Evolutionary conservation across 805 yeast genomes (phyloP), one percentile per base, ranked within the genome.

Genomic region (Lachancea sp.): DNA sequence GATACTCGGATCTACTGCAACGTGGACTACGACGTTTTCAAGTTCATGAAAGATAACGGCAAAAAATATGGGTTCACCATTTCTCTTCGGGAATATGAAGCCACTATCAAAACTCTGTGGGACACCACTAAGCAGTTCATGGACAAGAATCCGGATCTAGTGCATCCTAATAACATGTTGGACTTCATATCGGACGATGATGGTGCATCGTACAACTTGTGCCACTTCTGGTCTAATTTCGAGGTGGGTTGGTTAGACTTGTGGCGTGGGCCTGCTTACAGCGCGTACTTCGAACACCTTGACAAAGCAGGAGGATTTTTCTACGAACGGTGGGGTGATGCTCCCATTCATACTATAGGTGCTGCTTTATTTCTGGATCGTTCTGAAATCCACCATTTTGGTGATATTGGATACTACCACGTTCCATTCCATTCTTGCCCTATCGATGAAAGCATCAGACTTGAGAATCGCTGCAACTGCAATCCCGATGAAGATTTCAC

Each of bases 251-350:
- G 73, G 43, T 70, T 88, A 64, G 72, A 77, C 40, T 77, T 87
- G 55, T 87, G 85, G 78, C 68, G 89, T 54, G 66, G 78, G 19
- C 75, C 80, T 38, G 81, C 80, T 12, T 87, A 87, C 61, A 61
- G 68, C 23, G 74, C 71, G 34, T 84, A 78, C 60, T 83, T 85
- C 48, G 78, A 80, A 21, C 67, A 73, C 53, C 70, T 85, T 46
- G 92, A 86, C 56, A 62, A 66, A 32, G 67, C 79, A 1, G 89
- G 94, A 45, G 94, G 94, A 3, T 81, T 88, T 57, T 87, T 83
- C 68, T 87, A 87, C 64, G 87, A 83, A 63, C 72, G 92, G 56
- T 87, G 95, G 90, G 95, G 95, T 45, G 95, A 86, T 63, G 95
- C 94, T 17, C 95, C 95, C 16, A 79, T 85, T 36, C 89, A 84